Conservation (phyloP, 1,284 basidiomycete species). For the Sporisorium graminicola region DNA sequence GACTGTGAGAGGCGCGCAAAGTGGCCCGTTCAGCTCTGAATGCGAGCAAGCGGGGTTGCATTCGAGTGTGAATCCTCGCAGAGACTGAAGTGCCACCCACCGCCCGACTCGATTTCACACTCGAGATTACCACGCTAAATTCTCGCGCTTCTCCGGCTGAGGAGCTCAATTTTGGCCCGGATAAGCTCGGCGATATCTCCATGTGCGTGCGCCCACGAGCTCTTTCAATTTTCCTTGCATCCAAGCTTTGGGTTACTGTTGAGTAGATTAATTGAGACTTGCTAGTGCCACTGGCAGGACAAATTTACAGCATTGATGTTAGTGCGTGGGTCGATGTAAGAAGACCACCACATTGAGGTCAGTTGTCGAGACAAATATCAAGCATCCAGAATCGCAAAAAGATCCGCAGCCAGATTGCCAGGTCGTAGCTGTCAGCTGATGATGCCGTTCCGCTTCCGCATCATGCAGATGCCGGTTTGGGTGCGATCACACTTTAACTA, state of each 20-base stretch:
- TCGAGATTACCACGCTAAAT: conserved; percentile 1
- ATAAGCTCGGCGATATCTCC: conserved; percentile 6
- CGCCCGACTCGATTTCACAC: conserved; percentile 6
- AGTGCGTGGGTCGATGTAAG: no score
- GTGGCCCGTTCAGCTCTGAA: not conserved
- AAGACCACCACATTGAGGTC: no score
- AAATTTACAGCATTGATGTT: not conserved
- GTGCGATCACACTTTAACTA: not conserved
- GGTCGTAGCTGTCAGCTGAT: no score
- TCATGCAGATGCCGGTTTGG: no score
- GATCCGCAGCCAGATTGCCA: no score
- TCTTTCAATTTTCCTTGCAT: no score
- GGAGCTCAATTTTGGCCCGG: not conserved
- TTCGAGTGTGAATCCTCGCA: not conserved
- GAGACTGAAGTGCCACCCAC: not conserved
- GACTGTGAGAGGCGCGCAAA: not conserved
- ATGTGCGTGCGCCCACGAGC: no score
- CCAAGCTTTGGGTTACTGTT: no score
- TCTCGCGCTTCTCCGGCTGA: conserved; percentile 1
- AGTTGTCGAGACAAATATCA: no score
- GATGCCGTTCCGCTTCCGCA: no score
- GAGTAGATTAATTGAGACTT: not conserved
- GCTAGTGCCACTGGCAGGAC: not conserved
- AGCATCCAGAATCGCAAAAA: no score
- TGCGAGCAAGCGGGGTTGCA: not conserved